phyloP scores from a whole-genome alignment of 1,284 basidiomycete species.

The Ganoderma leucocontextum region DNA sequence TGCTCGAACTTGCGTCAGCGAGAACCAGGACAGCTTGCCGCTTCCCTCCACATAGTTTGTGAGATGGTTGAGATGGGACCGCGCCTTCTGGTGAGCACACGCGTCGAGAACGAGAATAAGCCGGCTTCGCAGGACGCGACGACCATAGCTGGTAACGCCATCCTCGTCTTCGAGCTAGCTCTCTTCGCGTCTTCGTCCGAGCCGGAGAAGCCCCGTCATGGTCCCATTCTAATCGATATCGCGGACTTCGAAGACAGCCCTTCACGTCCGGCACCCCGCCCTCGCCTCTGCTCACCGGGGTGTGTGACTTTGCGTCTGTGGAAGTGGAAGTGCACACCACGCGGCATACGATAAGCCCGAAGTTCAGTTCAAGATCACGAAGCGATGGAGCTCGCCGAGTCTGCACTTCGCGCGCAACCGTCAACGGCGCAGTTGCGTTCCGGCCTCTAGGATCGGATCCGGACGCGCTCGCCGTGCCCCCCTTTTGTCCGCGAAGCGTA shows the following conservation, averaged over 20 bases:
- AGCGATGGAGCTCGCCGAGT: not conserved
- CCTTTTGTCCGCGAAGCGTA: not conserved
- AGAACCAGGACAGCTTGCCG: not conserved
- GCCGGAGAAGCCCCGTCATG: not conserved
- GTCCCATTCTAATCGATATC: not conserved
- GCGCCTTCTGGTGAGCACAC: not conserved
- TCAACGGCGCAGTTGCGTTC: slow-evolving; percentile 6
- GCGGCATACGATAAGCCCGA: not conserved
- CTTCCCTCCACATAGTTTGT: not conserved
- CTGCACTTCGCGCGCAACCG: not conserved
- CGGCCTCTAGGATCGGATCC: not conserved
- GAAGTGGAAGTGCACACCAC: not conserved
- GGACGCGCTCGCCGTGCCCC: not conserved
- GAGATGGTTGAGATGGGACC: not conserved
- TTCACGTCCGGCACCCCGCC: not conserved
- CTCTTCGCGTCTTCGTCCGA: not conserved
- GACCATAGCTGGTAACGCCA: slow-evolving; percentile 1
- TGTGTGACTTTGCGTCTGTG: not conserved
- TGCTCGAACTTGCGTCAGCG: slow-evolving; percentile 4
- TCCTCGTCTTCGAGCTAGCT: not conserved
- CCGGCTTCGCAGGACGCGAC: not conserved
- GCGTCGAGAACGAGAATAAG: not conserved
- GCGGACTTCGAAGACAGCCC: not conserved
- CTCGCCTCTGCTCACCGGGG: not conserved
- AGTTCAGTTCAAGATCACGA: not conserved